Evolutionary conservation across 1,284 basidiomycete species (phyloP).

Genomic region (Moesziomyces globuligerus): DNA sequence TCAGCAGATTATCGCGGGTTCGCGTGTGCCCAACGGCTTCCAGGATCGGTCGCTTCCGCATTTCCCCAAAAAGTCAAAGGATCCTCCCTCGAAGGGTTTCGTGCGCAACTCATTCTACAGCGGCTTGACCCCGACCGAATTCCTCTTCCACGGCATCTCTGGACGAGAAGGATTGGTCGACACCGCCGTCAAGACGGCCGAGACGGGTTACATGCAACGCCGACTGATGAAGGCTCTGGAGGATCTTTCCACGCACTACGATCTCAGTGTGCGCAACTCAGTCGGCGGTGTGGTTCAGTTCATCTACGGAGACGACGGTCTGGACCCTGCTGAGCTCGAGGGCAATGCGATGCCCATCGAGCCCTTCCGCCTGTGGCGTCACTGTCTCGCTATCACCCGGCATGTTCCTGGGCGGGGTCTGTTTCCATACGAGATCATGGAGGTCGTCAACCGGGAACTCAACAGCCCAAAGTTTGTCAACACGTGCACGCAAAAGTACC

Average conservation of each 20-base stretch:
- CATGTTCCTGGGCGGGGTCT: constrained; percentile 72
- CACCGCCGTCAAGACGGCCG: constrained; percentile 99
- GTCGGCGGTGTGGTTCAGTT: constrained; percentile 98
- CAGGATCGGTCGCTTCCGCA: constrained; percentile 98
- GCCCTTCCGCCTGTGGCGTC: constrained; percentile 79
- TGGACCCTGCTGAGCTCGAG: constrained; percentile 95
- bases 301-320: constrained; percentile 93
- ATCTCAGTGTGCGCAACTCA: constrained; percentile 94
- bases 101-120: constrained; percentile 95
- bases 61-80: constrained; percentile 96
- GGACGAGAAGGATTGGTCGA: constrained; percentile 98
- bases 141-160: constrained; percentile 98
- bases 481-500: constrained; percentile 75
- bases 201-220: constrained; percentile 99
- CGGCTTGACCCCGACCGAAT: constrained; percentile 94
- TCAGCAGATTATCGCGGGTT: constrained; percentile 97
- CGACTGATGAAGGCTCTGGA: constrained; percentile 99
- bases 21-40: constrained; percentile 98
- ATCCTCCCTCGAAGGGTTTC: constrained; percentile 97
- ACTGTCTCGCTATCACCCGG: constrained; percentile 77
- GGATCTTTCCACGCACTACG: constrained; percentile 96
- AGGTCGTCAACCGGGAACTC: constrained; percentile 78
- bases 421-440: constrained; percentile 86
- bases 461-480: constrained; percentile 72
- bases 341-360: constrained; percentile 85